Conservation (phyloP, 345 rosid genomes). For the Aethionema arabicum region DNA sequence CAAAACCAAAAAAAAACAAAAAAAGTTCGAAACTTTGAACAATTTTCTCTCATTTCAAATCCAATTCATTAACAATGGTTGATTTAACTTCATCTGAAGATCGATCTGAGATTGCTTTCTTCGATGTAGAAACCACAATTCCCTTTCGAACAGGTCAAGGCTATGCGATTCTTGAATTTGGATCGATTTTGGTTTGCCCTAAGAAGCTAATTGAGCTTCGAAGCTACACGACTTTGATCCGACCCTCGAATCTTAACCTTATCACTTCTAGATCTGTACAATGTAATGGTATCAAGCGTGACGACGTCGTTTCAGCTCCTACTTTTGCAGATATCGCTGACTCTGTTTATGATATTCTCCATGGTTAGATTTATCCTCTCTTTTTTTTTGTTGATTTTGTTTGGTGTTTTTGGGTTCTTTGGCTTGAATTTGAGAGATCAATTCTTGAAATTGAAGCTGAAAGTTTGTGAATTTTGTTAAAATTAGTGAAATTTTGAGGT, state of each 20-base stretch:
- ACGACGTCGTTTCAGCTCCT: conserved; percentile 54
- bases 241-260: conserved; percentile 56
- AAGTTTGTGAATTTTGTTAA: too few species aligned
- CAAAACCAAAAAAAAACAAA: not conserved
- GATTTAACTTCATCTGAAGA: conserved; percentile 35
- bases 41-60: not conserved
- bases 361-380: conserved; percentile 44
- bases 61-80: conserved; percentile 23
- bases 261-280: conserved; percentile 54
- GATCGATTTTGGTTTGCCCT: conserved; percentile 83
- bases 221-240: conserved; percentile 67
- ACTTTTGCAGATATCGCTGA: conserved; percentile 67
- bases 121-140: conserved; percentile 86
- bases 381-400: not conserved
- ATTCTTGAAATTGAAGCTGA: not conserved
- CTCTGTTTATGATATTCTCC: conserved; percentile 61
- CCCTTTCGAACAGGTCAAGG: conserved; percentile 62
- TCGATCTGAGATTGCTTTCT: conserved; percentile 77
- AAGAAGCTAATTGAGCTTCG: conserved; percentile 65
- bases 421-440: conserved; percentile 1
- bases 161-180: conserved; percentile 71
- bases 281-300: conserved; percentile 70
- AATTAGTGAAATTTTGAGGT: too few species aligned
- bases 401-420: not conserved
- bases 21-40: conserved; percentile 10